Evolutionary conservation across 768 basidiomycete genomes (phyloP).

Genomic region (Collybia mongolica): DNA sequence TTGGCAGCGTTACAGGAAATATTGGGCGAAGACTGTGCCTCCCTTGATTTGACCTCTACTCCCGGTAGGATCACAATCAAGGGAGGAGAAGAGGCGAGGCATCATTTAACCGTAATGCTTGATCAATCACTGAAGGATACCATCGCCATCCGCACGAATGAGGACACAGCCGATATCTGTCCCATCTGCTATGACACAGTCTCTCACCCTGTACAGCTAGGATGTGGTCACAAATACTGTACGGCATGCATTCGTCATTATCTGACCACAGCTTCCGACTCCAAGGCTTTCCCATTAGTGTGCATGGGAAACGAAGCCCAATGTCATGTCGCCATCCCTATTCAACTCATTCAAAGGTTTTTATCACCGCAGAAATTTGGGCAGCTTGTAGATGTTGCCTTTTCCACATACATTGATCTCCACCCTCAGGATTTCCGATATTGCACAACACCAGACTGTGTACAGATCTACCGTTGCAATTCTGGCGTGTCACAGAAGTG

Average conservation of each 20-base stretch:
- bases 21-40: slow-evolving; percentile 53
- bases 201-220: slow-evolving; percentile 38
- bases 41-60: slow-evolving; percentile 35
- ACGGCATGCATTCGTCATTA: slow-evolving; percentile 47
- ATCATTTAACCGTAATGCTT: slow-evolving; percentile 42
- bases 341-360: slow-evolving; percentile 49
- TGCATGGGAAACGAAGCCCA: slow-evolving; percentile 62
- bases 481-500: slow-evolving; percentile 35
- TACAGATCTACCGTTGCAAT: slow-evolving; percentile 54
- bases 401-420: slow-evolving; percentile 51
- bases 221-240: slow-evolving; percentile 53
- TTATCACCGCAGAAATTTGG: slow-evolving; percentile 50
- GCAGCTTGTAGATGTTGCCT: slow-evolving; percentile 53
- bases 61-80: slow-evolving; percentile 45
- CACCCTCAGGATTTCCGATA: slow-evolving; percentile 58
- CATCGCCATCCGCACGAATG: neutral
- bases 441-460: slow-evolving; percentile 74
- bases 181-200: slow-evolving; percentile 54
- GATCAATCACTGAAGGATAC: slow-evolving; percentile 33
- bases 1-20: slow-evolving; percentile 48
- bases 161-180: slow-evolving; percentile 28
- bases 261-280: slow-evolving; percentile 38
- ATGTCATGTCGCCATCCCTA: slow-evolving; percentile 54
- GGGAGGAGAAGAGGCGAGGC: slow-evolving; percentile 56
- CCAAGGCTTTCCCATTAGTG: slow-evolving; percentile 42